Evolutionary conservation across 345 rosid genomes (phyloP).

Genomic region (Salix exigua): DNA sequence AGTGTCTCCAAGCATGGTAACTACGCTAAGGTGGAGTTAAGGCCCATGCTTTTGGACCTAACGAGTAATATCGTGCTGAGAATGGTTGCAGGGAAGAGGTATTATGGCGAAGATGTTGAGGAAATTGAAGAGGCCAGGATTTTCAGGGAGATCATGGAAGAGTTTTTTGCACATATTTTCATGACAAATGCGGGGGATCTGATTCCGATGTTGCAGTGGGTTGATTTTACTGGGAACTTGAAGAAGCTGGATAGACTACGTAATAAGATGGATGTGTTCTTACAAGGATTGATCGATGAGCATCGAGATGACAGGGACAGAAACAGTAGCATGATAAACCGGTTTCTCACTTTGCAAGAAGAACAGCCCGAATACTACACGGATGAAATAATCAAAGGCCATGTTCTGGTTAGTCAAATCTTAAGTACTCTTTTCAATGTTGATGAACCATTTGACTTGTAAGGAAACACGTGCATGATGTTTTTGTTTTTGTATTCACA

Average conservation of each 20-base stretch:
- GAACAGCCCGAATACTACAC: background rate
- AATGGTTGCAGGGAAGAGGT: background rate
- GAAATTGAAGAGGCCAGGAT: background rate
- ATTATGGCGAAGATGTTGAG: background rate
- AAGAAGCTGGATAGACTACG: background rate
- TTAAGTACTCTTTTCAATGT: background rate
- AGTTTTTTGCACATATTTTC: background rate
- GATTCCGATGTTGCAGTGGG: background rate
- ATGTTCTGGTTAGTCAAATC: background rate
- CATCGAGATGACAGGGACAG: background rate
- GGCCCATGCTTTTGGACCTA: background rate
- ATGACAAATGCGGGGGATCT: background rate
- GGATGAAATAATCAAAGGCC: background rate
- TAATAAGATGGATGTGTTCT: background rate
- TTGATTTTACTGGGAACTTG: background rate
- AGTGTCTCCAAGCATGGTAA: background rate
- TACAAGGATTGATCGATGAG: background rate
- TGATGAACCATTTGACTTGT: background rate
- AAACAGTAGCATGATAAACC: background rate
- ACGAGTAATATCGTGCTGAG: background rate
- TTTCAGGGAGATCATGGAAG: background rate
- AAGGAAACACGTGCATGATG: too few relatives aligned
- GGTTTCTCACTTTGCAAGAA: background rate
- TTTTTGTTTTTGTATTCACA: background rate
- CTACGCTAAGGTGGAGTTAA: background rate